Base-by-base conservation (phyloP, 1,139 yeast species). In the Williopsis jadinii region DNA sequence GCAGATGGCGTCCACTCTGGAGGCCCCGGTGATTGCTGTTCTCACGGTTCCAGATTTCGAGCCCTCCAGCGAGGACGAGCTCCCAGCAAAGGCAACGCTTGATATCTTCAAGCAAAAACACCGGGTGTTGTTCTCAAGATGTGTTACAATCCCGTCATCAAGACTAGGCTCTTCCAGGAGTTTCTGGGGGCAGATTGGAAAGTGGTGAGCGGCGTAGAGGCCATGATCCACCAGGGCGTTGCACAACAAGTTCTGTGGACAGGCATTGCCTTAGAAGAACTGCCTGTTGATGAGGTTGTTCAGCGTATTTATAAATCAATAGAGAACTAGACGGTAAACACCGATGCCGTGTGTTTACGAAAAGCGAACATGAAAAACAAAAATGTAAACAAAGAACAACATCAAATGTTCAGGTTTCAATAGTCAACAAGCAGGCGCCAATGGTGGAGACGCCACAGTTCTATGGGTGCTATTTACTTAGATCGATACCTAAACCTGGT, bases 221-320 rank as follows among this genome's bases (percentile, higher is more conserved):
- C 56, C 5, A 52, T 52, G 56, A 52, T 52, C n/a, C 49, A 52
- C 37, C 55, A 51, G 30, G 55, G 54, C 14, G 40, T 52, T 19
- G 54, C 53, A 4, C 56, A 52, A 33, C 54, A 51, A 29, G 45
- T 47, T 0, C 34, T 52, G 9, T 52, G 54, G 56, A 52, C 55
- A 5, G 55, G 55, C 5, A 38, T 40, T 15, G 39, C 46, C n/a
- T 31, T 49, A 9, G 46, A 45, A 0, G 19, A 50, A 12, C 33
- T 52, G 6, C 56, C 55, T 13, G 45, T 44, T 11, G 40, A 45
- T 12, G 24, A 48, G 28, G 47, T 48, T 28, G 44, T 44, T 29
- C 36, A 41, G 9, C 30, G 31, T 9, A 39, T 46, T 31, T 43
- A 46, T 43, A 41, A 38, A 13, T 39, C 43, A 19, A 43, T 45